Evolutionary conservation across 768 basidiomycete species (phyloP), one percentile per base, ranked within the genome.

Genomic region (Kondoa subrosea): DNA sequence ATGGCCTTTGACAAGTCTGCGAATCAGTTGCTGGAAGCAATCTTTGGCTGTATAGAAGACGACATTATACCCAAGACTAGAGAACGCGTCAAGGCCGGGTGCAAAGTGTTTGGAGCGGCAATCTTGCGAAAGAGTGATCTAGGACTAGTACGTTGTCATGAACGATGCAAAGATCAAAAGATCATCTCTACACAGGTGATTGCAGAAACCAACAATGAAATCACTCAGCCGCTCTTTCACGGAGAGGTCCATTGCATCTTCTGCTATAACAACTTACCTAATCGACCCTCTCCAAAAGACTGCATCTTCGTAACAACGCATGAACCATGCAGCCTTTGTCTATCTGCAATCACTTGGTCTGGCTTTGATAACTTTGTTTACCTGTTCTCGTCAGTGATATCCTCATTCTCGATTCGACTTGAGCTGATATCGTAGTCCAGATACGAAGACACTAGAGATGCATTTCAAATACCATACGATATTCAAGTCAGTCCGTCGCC

Each of bases 241-340:
- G 61, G 61, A 27, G 61, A 63, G 29, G 61, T 63, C 3, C 15
- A 63, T 32, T 63, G 61, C 61, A 63, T 63, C 61, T 75, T 74
- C 65, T 75, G 70, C 57, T 56, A 57, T 14, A 3, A 74, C 15
- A 70, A 71, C 4, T 15, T 34, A 16, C 69, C 60, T 2, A 3
- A 30, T 1, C 58, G 74, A 21, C 75, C 75, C 1, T 34, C 50
- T 3, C 64, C 72, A 1, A 70, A 70, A 65, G 71, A 73, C 60
- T 73, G 72, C 65, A 57, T 76, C 65, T 76, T 76, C 66, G 72
- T 72, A 65, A 69, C 73, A 1, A 75, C 75, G 3, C 75, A 76
- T 65, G 75, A 76, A 64, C 75, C 75, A 14, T 76, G 75, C 67
- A 71, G 70, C 0, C 67, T 75, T 16, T 76, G 74, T 73, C 30